These are phyloP conservation scores for Chalciporus chontae DNA, from an alignment of 768 basidiomycete genomes.

Conservation along the genomic window DNA sequence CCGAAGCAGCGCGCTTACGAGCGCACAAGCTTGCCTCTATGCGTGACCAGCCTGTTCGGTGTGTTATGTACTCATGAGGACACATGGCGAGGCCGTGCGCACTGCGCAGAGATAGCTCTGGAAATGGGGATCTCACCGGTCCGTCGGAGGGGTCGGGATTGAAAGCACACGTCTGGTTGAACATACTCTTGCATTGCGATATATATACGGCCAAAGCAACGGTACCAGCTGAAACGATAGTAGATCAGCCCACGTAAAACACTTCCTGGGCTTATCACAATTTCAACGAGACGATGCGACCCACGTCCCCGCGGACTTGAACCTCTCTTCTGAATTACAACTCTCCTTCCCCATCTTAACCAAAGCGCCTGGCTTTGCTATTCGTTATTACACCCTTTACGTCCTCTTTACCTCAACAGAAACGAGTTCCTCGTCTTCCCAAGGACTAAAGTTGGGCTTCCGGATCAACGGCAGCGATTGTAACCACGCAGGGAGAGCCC, in stretches of 20 bases:
- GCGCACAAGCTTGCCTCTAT: no score
- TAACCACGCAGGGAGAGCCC: constrained; percentile 62
- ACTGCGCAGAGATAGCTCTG: no score
- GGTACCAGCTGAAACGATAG: constrained; percentile 18
- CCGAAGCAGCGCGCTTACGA: no score
- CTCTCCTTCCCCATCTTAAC: not conserved
- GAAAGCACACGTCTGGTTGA: constrained; percentile 16
- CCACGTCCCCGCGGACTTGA: constrained; percentile 11
- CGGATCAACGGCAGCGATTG: constrained; percentile 60
- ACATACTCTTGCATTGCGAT: constrained; percentile 27
- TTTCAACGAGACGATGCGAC: constrained; percentile 14
- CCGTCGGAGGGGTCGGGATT: not conserved
- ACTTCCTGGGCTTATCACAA: constrained; percentile 10
- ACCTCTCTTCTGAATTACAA: constrained; percentile 8
- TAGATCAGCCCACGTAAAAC: constrained; percentile 20
- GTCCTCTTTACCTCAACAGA: constrained; percentile 17
- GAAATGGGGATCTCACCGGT: no score
- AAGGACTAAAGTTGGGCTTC: constrained; percentile 77
- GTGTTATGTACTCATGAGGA: no score
- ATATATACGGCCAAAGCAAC: constrained; percentile 30
- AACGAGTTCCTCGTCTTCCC: constrained; percentile 66
- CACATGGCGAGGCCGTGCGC: no score
- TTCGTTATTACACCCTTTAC: constrained; percentile 11
- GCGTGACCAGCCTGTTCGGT: no score
- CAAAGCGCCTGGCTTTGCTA: not conserved